Percentiles rank a stretch among this genome's conserved stretches.
phyloP scores from a whole-genome alignment of 306 rosid genomes.

The Purshia tridentata region DNA sequence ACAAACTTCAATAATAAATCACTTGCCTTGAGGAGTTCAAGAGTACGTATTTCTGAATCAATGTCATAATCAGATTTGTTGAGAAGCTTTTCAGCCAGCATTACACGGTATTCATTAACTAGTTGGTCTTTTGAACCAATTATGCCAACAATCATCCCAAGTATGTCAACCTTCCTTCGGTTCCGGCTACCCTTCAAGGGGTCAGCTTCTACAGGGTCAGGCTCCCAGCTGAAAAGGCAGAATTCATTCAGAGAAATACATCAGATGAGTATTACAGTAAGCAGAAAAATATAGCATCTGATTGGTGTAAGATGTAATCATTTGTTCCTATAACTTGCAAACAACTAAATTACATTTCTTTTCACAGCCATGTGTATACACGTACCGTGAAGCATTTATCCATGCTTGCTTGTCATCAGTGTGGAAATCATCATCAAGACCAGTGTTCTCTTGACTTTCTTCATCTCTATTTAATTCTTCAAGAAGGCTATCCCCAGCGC shows the following conservation, averaged over 20 bases:
- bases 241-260: conserved; percentile 21
- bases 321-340: background rate
- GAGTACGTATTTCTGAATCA: conserved; percentile 87
- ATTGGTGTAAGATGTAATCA: background rate
- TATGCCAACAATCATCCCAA: conserved; percentile 94
- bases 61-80: conserved; percentile 96
- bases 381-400: conserved; percentile 72
- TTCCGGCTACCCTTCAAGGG: conserved; percentile 86
- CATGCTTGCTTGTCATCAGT: conserved; percentile 93
- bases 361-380: conserved; percentile 14
- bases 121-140: conserved; percentile 96
- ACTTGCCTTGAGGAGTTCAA: conserved; percentile 90
- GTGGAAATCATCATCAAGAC: conserved; percentile 80
- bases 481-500: conserved; percentile 95
- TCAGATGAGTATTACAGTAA: conserved; percentile 15
- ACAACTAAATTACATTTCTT: conserved; percentile 7
- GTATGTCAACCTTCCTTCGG: conserved; percentile 90
- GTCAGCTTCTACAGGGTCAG: conserved; percentile 98
- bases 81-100: conserved; percentile 97
- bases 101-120: conserved; percentile 90
- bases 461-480: conserved; percentile 97
- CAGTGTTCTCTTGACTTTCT: conserved; percentile 74
- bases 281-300: background rate
- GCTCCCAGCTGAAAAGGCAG: conserved; percentile 81
- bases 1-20: conserved; percentile 7